Base-by-base conservation (phyloP, 2,329 filamentous ascomycete genomes). In the Elsinoe batatas region DNA sequence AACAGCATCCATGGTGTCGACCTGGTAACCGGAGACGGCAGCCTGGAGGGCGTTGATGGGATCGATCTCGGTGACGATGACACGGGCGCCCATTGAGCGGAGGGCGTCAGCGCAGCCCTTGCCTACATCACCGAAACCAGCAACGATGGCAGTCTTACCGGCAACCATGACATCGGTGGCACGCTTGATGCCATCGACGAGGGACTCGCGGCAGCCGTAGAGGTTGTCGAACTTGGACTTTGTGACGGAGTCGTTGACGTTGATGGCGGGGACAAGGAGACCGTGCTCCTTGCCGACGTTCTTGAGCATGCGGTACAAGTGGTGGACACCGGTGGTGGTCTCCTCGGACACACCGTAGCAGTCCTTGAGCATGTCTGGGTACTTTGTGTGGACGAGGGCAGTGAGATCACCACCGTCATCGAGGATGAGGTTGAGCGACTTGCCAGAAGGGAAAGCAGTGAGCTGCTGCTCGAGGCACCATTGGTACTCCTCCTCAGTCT, bases 211-310 rank as follows among this genome's bases (percentile, higher is more conserved):
- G 89, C 93, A 97, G 71, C 93, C 91, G 83, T 97, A 98, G 64
- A 97, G 79, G 85, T 98, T 98, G 84, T 97, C 93, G 74, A 98
- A 98, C 84, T 98, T 98, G 78, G 90, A 95, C 86, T 97, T 98
- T 76, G 93, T 98, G 72, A 98, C 91, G 58, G 87, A 91, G 84
- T 98, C 91, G 80, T 98, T 97, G 82, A 98, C 91, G 77, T 98
- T 98, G 85, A 97, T 89, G 76, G 91, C 82, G 65, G 93, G 93
- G 64, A 95, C 88, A 61, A 95, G 85, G 63, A 97, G 89, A 58
- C 72, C 71, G 62, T 71, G 64, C 75, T 83, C 81, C 73, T 82
- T 82, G 66, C 88, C 84, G 83, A 93, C 69, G 70, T 74, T 71
- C 74, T 76, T 96, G 74, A 97, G 79, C 91, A 96, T 96, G 72